Evolutionary conservation across 345 rosid genomes (phyloP).

Genomic region (Nasturtium officinale): DNA sequence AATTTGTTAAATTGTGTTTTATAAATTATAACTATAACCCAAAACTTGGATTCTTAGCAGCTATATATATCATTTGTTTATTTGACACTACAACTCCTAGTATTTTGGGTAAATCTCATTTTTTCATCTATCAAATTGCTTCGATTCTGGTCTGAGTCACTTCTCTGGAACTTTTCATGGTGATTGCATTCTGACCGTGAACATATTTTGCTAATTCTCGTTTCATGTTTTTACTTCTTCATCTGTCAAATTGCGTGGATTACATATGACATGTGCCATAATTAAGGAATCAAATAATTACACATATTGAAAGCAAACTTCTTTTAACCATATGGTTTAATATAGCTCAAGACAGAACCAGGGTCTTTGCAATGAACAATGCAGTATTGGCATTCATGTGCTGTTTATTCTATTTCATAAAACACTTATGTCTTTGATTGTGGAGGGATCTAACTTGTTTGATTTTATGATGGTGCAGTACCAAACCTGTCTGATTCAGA

Average conservation of each 20-base stretch:
- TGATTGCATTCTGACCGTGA: background rate
- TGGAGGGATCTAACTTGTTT: conserved; percentile 9
- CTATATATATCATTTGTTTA: background rate
- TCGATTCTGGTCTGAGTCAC: background rate
- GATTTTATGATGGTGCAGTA: conserved; percentile 43
- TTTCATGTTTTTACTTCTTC: conserved; percentile 24
- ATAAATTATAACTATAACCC: too few species aligned
- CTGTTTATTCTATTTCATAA: background rate
- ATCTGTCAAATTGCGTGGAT: background rate
- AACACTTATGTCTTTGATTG: background rate
- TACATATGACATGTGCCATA: background rate
- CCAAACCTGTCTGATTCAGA: conserved; percentile 52
- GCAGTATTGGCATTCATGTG: background rate
- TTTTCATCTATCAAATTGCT: background rate
- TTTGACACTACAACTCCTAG: background rate
- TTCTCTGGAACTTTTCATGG: background rate
- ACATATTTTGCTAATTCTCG: background rate
- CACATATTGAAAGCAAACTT: background rate
- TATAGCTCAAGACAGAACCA: background rate
- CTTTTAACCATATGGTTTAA: background rate
- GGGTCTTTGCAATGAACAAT: background rate
- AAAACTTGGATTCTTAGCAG: background rate
- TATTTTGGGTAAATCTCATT: background rate
- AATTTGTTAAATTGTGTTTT: too few species aligned
- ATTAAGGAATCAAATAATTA: background rate